These are phyloP conservation scores for Haberlea rhodopensis DNA, from an alignment of 257 asterid genomes.

Conservation along the genomic window DNA sequence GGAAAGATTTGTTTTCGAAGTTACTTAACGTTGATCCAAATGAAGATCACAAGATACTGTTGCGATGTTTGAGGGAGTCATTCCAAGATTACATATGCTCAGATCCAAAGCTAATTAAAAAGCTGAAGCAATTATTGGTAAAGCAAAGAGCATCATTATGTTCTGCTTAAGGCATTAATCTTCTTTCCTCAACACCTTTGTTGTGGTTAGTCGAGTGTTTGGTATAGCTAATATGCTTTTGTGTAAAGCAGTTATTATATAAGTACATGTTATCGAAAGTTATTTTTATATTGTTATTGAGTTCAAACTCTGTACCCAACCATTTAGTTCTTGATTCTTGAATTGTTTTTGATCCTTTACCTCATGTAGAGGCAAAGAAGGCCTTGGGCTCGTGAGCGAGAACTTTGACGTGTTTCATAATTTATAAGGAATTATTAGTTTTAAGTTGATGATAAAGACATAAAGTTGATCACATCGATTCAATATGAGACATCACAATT, in stretches of 20 bases:
- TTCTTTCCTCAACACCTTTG: not conserved
- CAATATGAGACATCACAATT: not conserved
- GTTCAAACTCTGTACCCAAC: not conserved
- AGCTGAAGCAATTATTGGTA: conserved; percentile 58
- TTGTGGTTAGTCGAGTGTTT: not conserved
- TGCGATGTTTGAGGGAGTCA: conserved; percentile 57
- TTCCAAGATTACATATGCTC: conserved; percentile 80
- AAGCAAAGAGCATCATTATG: conserved; percentile 79
- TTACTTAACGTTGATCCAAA: conserved; percentile 55
- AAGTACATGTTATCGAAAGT: not conserved
- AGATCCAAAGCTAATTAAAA: conserved; percentile 61
- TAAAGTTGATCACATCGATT: too few relatives aligned
- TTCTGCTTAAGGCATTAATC: conserved; percentile 43
- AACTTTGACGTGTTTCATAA: too few relatives aligned
- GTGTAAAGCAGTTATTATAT: not conserved
- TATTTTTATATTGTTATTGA: not conserved
- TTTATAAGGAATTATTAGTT: not conserved
- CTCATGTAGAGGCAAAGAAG: too few relatives aligned
- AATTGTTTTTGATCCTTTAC: too few relatives aligned
- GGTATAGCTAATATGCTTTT: not conserved
- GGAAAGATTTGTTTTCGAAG: conserved; percentile 67
- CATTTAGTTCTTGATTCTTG: not conserved
- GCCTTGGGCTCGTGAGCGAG: too few relatives aligned
- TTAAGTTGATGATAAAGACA: too few relatives aligned
- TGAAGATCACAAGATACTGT: conserved; percentile 53